Evolutionary conservation across 768 basidiomycete species (phyloP), one percentile per base, ranked within the genome.

Genomic region (Agrocybe chaxingu): DNA sequence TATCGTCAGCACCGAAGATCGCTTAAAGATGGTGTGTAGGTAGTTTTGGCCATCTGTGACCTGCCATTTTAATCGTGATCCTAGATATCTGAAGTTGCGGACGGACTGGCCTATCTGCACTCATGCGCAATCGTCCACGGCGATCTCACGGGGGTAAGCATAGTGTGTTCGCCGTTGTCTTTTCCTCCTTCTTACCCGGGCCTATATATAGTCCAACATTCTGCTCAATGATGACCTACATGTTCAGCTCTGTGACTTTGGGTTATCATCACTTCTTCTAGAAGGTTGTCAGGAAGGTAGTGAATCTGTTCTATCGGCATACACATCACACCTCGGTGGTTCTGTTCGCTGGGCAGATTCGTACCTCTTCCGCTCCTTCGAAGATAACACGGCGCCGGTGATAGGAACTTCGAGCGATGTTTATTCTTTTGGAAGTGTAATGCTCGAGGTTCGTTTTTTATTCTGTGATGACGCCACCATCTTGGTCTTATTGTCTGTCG

Each of bases 341-440:
- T 74, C 72, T 18, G 65, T 77, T 32, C 69, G 76, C 1, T 79
- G 78, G 76, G 73, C 72, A 4, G 78, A 77, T 49, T 65, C 75
- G 0, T 61, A 70, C 11, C 49, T 80, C 0, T 77, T 73, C 50
- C 59, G 56, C 0, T 70, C 70, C 42, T 52, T 51, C 42, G 62
- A 69, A 11, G 65, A 70, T 18, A 63, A 66, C n/a, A 38, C 52
- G 10, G 16, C 57, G 31, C 57, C 61, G 3, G 41, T 51, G 1
- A 44, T 68, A 2, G 68, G 64, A 1, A 65, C 65, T 8, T 48
- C 59, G 41, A 74, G 67, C 38, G 79, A 80, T 56, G 69, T 77
- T 13, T 80, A 73, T 57, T 75, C 75, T 0, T 73, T 72, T 45
- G 74, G 74, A 3, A 75, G 77, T 56, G 66, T 79, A 19, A 72